Conservation (phyloP, 2,329 filamentous ascomycete genomes). For the Tolypocladium tundrense region DNA sequence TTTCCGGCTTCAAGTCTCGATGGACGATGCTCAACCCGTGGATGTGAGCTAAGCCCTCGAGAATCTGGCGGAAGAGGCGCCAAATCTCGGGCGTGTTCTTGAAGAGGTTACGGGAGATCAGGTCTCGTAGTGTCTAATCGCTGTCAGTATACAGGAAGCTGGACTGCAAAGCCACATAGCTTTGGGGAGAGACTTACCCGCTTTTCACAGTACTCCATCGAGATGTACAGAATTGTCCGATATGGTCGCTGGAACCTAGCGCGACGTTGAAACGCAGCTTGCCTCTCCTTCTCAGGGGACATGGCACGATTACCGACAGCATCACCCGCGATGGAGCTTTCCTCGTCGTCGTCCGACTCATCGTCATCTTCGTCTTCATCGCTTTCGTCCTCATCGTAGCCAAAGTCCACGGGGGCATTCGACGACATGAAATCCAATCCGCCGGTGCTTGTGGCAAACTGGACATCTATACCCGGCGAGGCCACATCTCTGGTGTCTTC, state of each 20-base stretch:
- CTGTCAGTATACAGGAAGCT: neutral
- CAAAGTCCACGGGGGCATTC: conserved; percentile 70
- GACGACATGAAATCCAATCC: conserved; percentile 93
- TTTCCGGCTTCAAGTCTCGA: conserved; percentile 92
- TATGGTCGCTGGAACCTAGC: conserved; percentile 38
- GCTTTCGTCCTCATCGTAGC: conserved; percentile 44
- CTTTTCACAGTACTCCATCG: conserved; percentile 98
- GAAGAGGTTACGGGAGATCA: conserved; percentile 67
- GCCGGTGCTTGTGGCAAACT: conserved; percentile 62
- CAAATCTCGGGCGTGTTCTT: conserved; percentile 71
- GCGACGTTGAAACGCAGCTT: conserved; percentile 17
- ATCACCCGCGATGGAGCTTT: conserved; percentile 24
- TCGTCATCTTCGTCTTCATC: conserved; percentile 36
- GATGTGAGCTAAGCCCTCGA: conserved; percentile 84
- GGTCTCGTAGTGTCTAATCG: conserved; percentile 64
- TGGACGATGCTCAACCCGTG: conserved; percentile 89
- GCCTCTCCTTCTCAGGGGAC: conserved; percentile 21
- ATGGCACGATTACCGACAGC: conserved; percentile 12
- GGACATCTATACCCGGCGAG: conserved; percentile 34
- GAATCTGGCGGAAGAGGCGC: conserved; percentile 81
- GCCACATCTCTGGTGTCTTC: conserved; percentile 24
- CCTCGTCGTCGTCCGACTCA: conserved; percentile 34
- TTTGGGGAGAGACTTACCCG: conserved; percentile 38
- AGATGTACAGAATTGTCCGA: conserved; percentile 80
- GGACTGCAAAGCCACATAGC: neutral